Conservation (phyloP, 1,284 basidiomycete genomes). For the Cutaneotrichosporon cavernicola region DNA sequence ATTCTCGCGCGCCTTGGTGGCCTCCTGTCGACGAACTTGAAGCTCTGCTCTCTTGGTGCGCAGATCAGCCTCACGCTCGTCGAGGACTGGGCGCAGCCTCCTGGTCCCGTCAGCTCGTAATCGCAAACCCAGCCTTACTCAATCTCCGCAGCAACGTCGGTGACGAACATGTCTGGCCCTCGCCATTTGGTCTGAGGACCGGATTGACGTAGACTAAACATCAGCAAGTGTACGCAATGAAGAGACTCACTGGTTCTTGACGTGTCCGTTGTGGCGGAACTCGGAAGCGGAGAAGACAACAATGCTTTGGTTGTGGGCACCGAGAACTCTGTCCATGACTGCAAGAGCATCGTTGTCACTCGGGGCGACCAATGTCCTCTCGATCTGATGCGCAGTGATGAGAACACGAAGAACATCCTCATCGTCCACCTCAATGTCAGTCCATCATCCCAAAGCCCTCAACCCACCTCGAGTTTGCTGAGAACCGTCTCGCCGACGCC, state of each 20-base stretch:
- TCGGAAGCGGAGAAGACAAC: constrained; percentile 35
- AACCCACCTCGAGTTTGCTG: constrained; percentile 73
- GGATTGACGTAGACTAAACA: constrained; percentile 12
- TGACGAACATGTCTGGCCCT: constrained; percentile 31
- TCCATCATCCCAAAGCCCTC: background rate
- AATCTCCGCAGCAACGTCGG: constrained; percentile 34
- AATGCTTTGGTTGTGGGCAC: constrained; percentile 7
- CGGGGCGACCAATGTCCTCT: constrained; percentile 66
- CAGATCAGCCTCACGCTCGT: constrained; percentile 4
- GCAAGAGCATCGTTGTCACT: constrained; percentile 64
- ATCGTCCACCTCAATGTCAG: constrained; percentile 64
- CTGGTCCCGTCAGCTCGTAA: background rate
- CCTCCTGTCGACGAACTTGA: background rate
- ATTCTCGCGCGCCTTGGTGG: background rate
- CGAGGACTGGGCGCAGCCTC: background rate
- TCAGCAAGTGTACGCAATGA: background rate
- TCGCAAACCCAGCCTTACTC: constrained; percentile 24
- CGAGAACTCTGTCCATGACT: constrained; percentile 56
- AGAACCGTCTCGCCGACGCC: constrained; percentile 64
- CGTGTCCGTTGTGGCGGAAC: constrained; percentile 10
- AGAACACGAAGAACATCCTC: constrained; percentile 75
- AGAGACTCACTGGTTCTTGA: background rate
- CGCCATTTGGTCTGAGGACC: constrained; percentile 28
- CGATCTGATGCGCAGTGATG: constrained; percentile 72
- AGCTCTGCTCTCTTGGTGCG: background rate